These are phyloP conservation scores for Trichaptum fuscoviolaceum DNA, from an alignment of 768 basidiomycete species.

Conservation along the genomic window DNA sequence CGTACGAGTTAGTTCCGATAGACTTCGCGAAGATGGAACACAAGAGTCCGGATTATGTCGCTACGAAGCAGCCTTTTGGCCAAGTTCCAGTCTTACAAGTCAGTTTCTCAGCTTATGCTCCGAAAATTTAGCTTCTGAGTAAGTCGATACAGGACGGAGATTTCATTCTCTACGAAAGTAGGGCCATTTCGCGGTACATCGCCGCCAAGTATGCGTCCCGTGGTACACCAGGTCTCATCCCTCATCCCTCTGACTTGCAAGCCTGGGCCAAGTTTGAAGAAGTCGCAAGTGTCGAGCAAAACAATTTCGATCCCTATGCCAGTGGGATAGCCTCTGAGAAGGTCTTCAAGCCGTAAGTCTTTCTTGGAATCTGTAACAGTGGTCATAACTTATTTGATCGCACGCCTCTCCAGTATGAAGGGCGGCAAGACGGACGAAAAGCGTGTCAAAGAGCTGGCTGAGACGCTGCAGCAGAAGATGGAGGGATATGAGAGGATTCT, in stretches of 20 bases:
- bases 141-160: slow-evolving; percentile 45
- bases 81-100: slow-evolving; percentile 52
- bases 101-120: neutral
- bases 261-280: slow-evolving; percentile 45
- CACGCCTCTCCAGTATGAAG: neutral
- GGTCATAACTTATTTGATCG: neutral
- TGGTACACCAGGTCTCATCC: slow-evolving; percentile 43
- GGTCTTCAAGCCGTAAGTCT: slow-evolving; percentile 44
- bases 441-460: slow-evolving; percentile 18
- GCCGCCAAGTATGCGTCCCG: slow-evolving; percentile 46
- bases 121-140: neutral
- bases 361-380: neutral
- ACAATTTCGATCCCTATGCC: slow-evolving; percentile 49
- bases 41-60: slow-evolving; percentile 37
- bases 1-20: slow-evolving; percentile 45
- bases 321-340: slow-evolving; percentile 38
- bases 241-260: slow-evolving; percentile 29
- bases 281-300: slow-evolving; percentile 44
- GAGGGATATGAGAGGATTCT: slow-evolving; percentile 11
- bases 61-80: slow-evolving; percentile 55
- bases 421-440: slow-evolving; percentile 27
- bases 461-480: slow-evolving; percentile 6
- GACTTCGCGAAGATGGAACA: slow-evolving; percentile 40
- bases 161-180: slow-evolving; percentile 56
- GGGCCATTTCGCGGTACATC: slow-evolving; percentile 58